These are phyloP conservation scores for Yarrowia osloensis DNA, from an alignment of 805 yeast species.

Conservation along the genomic window DNA sequence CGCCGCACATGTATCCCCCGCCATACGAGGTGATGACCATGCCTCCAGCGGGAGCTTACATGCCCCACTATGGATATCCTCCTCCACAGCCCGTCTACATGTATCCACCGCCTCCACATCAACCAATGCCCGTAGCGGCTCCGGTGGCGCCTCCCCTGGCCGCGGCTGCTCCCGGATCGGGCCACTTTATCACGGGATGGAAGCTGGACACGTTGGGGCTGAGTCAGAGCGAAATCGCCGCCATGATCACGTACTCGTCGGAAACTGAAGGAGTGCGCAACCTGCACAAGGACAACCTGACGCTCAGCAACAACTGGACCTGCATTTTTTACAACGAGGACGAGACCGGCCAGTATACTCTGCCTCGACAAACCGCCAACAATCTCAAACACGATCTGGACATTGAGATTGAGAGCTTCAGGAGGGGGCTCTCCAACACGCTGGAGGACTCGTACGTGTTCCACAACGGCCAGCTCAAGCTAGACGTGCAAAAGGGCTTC, in stretches of 20 bases:
- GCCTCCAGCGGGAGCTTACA: neutral
- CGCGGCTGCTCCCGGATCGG: neutral
- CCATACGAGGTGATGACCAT: neutral
- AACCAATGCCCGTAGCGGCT: neutral
- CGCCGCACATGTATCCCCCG: neutral
- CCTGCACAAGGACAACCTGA: slow-evolving; percentile 4
- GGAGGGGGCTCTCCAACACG: neutral
- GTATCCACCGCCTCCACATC: neutral
- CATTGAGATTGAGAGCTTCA: neutral
- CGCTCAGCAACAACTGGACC: slow-evolving; percentile 25
- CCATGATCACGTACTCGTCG: slow-evolving; percentile 2
- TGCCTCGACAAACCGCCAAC: neutral
- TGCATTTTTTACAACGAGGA: slow-evolving; percentile 10
- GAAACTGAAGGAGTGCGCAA: slow-evolving; percentile 4
- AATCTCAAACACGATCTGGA: slow-evolving; percentile 1
- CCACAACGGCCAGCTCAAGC: slow-evolving; percentile 1
- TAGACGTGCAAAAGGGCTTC: neutral
- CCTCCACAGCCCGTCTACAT: neutral
- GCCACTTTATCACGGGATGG: slow-evolving; percentile 22
- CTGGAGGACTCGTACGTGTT: slow-evolving; percentile 4
- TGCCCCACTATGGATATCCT: neutral
- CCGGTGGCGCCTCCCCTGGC: neutral
- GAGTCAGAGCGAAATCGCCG: neutral
- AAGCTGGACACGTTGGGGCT: slow-evolving; percentile 11
- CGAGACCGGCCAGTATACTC: neutral